Percentiles rank a stretch among this genome's conserved stretches.
Conservation (phyloP, 2,329 filamentous ascomycete genomes). For the Thelonectria blattea region DNA sequence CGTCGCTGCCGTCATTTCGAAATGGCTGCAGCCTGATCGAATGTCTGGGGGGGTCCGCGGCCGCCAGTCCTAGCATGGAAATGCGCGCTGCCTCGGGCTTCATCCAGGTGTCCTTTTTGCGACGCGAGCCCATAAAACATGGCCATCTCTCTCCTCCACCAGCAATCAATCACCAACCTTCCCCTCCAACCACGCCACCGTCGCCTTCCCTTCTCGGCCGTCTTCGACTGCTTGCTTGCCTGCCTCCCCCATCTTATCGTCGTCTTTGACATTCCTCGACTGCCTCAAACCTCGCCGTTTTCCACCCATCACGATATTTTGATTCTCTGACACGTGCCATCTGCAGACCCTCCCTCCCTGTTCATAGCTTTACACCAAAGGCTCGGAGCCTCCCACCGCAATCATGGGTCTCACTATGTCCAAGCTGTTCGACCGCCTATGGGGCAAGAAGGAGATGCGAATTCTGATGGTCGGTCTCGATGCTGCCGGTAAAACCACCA, state of each 20-base stretch:
- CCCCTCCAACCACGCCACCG: conserved; percentile 4
- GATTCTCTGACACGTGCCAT: conserved; percentile 13
- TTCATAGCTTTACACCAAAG: conserved; percentile 37
- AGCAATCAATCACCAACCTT: conserved; percentile 29
- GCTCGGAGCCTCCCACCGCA: conserved; percentile 55
- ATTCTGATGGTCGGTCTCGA: conserved; percentile 99
- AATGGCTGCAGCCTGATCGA: conserved; percentile 22
- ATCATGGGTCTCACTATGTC: conserved; percentile 98
- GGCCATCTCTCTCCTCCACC: conserved; percentile 28
- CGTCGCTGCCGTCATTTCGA: conserved; percentile 2
- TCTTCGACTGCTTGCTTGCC: conserved; percentile 19
- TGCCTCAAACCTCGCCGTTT: conserved; percentile 28
- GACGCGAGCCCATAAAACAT: conserved; percentile 37
- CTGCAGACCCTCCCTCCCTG: conserved; percentile 26
- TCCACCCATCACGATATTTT: conserved; percentile 27
- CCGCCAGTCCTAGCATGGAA: conserved; percentile 14
- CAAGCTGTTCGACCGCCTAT: conserved; percentile 94
- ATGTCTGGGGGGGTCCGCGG: conserved; percentile 6
- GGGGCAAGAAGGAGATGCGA: conserved; percentile 99
- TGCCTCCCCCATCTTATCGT: conserved; percentile 19
- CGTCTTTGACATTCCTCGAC: conserved; percentile 20
- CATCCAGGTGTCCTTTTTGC: conserved; percentile 40
- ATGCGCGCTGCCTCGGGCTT: conserved; percentile 33
- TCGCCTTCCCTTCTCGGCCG: conserved; percentile 26
- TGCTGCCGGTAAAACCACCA: conserved; percentile 99